Evolutionary conservation across 2,329 filamentous ascomycete species (phyloP), one percentile per base, ranked within the genome.

Genomic region (Fusarium sp.): DNA sequence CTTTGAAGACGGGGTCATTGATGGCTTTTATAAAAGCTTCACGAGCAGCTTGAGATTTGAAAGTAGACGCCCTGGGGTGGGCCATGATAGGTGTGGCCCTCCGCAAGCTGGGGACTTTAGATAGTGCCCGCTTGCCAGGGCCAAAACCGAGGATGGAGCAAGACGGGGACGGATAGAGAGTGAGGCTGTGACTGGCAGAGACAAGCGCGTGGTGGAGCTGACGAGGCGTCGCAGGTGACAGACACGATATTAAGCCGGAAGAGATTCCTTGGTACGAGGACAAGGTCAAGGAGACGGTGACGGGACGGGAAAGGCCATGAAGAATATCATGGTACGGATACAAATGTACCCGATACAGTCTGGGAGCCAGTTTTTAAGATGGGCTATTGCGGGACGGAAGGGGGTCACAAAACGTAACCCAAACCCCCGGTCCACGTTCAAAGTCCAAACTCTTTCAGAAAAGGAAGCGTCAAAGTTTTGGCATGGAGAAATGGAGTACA

Each of bases 1-100:
- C 76, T 75, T 80, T 80, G 69, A 72, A 68, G 75, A 82, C 70
- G 81, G 82, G 81, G 74, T 81, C 79, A 76, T 76, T 79, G 77
- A 81, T 81, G 78, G 77, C 81, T 71, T 71, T 71, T 82, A 81
- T 81, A 78, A 81, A 77, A 78, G 68, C 71, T 77, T 74, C 68
- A 64, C 73, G 73, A 76, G 67, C 64, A 72, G 63, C 60, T 74
- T 55, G 72, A 66, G 67, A 73, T 75, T 67, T 57, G 20, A 56
- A 25, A 44, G 52, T 43, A 22, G 60, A 76, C 74, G 59, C 74
- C 74, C 59, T 67, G 74, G 74, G 59, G 74, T 76, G 73, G 24
- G 49, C 25, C 22, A 51, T 50, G 58, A 63, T 63, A 68, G 74
- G 73, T 76, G 74, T 75, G 63, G 49, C 66, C 65, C 74, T 72